Evolutionary conservation across 768 basidiomycete species (phyloP).

Genomic region (Auricularia cornea): DNA sequence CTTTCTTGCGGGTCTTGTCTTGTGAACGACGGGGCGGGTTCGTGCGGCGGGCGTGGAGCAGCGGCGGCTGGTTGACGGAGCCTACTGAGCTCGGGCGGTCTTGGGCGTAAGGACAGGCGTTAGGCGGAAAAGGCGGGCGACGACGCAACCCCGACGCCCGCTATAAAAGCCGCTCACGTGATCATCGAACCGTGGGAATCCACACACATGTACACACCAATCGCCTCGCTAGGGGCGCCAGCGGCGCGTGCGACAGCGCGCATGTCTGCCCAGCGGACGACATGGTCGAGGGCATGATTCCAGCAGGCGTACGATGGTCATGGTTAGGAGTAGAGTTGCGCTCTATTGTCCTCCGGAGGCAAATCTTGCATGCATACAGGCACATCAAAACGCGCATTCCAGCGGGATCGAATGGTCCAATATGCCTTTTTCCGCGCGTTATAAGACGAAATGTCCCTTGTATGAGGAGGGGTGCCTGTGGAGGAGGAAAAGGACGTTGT

Average conservation of each 20-base stretch:
- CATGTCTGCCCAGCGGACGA: no score
- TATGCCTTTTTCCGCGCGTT: no score
- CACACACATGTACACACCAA: no score
- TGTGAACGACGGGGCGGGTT: not conserved
- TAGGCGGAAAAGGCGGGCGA: not conserved
- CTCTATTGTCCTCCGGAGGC: not conserved
- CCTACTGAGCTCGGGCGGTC: not conserved
- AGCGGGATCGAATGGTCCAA: no score
- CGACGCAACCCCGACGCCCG: not conserved
- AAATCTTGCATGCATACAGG: not conserved
- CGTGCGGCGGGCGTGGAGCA: slow-evolving; percentile 8
- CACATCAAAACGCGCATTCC: no score
- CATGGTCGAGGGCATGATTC: no score
- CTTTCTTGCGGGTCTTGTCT: slow-evolving; percentile 3
- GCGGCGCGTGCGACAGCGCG: no score
- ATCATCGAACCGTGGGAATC: not conserved
- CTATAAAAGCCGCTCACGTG: not conserved
- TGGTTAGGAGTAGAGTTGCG: not conserved
- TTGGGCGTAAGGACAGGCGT: slow-evolving; percentile 6
- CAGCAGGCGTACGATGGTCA: not conserved
- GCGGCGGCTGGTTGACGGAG: not conserved
- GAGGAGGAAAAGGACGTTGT: no score
- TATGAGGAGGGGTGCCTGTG: no score
- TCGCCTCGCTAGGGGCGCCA: no score
- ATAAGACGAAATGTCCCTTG: no score